Percentiles rank a stretch among this genome's conserved stretches.
phyloP scores from a whole-genome alignment of 2,329 filamentous ascomycete species.

The Neoscytalidium dimidiatum region DNA sequence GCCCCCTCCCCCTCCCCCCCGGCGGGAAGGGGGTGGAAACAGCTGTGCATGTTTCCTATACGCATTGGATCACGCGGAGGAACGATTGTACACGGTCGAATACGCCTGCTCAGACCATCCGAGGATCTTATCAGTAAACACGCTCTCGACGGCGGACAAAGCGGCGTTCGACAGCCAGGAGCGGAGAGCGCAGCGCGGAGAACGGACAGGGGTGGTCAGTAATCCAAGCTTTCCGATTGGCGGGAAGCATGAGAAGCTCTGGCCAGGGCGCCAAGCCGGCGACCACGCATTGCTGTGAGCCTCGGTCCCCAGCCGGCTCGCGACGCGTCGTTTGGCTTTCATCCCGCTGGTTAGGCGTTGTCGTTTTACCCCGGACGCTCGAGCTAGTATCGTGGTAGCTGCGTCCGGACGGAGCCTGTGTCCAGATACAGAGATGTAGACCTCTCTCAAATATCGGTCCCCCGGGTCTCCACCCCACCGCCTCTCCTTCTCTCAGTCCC shows the following conservation, averaged over 20 bases:
- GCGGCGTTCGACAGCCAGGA: neutral
- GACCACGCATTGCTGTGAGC: neutral
- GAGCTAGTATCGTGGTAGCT: neutral
- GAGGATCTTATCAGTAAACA: conserved; percentile 4
- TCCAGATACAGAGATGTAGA: neutral
- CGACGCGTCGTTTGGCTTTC: neutral
- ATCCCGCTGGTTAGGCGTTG: neutral
- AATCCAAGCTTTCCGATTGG: neutral
- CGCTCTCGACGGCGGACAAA: neutral
- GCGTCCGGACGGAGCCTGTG: neutral
- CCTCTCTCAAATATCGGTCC: neutral
- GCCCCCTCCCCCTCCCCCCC: too few relatives aligned
- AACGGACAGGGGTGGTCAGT: neutral
- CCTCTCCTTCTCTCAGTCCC: neutral
- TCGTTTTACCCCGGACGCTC: conserved; percentile 8
- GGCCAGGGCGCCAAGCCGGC: neutral
- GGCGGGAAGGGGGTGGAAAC: too few relatives aligned
- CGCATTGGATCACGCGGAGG: neutral
- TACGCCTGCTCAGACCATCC: neutral
- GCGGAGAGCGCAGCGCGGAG: neutral
- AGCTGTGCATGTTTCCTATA: too few relatives aligned
- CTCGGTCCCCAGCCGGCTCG: conserved; percentile 10
- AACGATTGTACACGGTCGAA: neutral
- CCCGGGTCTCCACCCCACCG: neutral
- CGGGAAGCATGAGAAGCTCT: neutral